Evolutionary conservation across 139 green algal genomes (phyloP), one percentile per base, ranked within the genome.

Genomic region (Chlorella sp.): DNA sequence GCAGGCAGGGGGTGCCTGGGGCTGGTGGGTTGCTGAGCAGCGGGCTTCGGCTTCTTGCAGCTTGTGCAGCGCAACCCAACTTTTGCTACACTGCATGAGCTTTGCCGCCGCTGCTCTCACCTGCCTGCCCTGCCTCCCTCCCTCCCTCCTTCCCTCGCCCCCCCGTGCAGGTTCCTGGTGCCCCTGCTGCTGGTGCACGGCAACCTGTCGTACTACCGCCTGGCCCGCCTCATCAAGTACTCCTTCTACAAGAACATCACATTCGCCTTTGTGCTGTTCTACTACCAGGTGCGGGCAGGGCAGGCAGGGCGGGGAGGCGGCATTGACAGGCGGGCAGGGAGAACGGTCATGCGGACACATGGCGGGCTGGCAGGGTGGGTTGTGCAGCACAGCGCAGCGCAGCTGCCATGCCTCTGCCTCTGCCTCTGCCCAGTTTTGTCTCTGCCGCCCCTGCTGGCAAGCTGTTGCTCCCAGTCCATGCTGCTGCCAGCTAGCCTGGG

Each of bases 231-330:
- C 36, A 95, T 99, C 89, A 95, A 97, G 92, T 99, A 99, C 94
- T 97, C 97, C 39, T 99, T 99, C 95, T 99, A 99, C 94, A 99
- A 99, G 93, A 99, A 99, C 93, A 96, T 99, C 91, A 94, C 95
- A 19, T 98, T 99, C 92, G 97, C 95, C 80, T 92, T 99, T 86
- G 94, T 96, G 32, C 95, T 97, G 36, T 95, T 98, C 76, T 97
- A 95, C 93, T 97, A 96, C 90, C 95, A 97, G 64, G 81, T 75
- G 57, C 32, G 53, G 0, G 21, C 32, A 15, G 7, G 26, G 76
- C 4, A 85, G 53, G 34, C 19, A 57, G 48, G n/a, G n/a, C 48
- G 48, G 48, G 48, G 48, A 9, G 7, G 48, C 7, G 9, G 48
- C 48, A 9, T 5, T 16, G 9, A 57, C 48, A 57, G 48, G 48